phyloP scores from a whole-genome alignment of 495 filamentous ascomycete species.

The Aspergillus heteromorphus region DNA sequence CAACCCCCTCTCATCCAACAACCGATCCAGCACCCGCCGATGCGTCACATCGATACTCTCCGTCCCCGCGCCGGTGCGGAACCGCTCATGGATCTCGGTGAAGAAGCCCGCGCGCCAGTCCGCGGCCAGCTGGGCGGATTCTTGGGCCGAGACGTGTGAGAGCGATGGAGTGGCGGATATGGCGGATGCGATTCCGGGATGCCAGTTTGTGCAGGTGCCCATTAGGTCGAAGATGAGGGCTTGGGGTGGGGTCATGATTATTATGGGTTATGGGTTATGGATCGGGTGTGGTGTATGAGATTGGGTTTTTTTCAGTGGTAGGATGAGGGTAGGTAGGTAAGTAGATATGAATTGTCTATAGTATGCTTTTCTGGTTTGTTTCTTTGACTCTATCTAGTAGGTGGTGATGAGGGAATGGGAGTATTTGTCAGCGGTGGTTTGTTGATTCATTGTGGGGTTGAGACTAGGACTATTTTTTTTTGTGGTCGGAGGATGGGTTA shows the following conservation, averaged over 20 bases:
- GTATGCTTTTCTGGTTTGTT: too few species aligned
- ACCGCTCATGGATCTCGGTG: slow-evolving; percentile 33
- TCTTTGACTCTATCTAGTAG: too few species aligned
- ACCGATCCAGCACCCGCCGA: slow-evolving; percentile 25
- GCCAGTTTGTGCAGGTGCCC: slow-evolving; percentile 42
- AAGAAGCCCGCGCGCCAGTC: slow-evolving; percentile 48
- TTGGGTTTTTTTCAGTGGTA: neutral
- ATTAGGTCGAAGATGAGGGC: slow-evolving; percentile 42
- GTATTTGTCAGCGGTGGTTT: neutral
- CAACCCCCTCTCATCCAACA: neutral
- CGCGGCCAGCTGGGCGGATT: slow-evolving; percentile 36
- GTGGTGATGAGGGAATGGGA: slow-evolving; percentile 37
- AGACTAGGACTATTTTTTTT: neutral
- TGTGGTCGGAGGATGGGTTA: neutral
- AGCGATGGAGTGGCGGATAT: slow-evolving; percentile 10
- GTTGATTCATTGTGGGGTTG: neutral
- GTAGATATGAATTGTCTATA: too few species aligned
- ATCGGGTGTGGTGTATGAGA: neutral
- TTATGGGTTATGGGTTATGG: neutral
- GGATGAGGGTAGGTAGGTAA: too few species aligned
- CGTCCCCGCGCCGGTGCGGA: slow-evolving; percentile 23
- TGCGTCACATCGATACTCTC: slow-evolving; percentile 50
- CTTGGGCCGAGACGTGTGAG: slow-evolving; percentile 6
- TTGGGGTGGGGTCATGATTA: slow-evolving; percentile 15
- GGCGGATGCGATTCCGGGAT: slow-evolving; percentile 22